Base-by-base conservation (phyloP, 164 flowering plant species). In the Santalum album region DNA sequence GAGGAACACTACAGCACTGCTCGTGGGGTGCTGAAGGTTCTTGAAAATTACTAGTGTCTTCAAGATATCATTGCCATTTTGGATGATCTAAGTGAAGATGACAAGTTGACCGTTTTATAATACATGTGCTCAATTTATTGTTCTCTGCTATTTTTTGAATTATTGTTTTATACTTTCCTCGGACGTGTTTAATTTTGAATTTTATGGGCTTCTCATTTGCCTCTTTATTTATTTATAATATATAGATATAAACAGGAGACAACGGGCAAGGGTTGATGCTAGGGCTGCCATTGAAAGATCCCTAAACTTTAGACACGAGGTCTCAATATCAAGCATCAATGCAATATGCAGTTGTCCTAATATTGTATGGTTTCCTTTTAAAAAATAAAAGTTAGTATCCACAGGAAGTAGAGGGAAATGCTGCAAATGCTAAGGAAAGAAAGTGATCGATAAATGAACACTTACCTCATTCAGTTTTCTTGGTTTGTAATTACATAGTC, bases 371-470 rank as follows among this genome's bases (percentile, higher is more conserved):
- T 54, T 49, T 49, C 3, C 18, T 43, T n/a, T 26, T 7, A n/a
- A n/a, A 49, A 7, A 42, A 48, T 49, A 19, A 20, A 15, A 15
- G 11, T 45, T 44, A 64, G 53, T 25, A 50, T 58, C 34, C n/a
- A n/a, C 78, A 94, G 99, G 99, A 94, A 78, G 97, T 95, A 32
- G 99, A 94, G 74, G 77, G 86, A 42, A 90, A 86, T 71, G 92
- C 96, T 77, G 96, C 95, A 18, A 69, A 82, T 65, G 84, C 92
- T 49, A 96, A 90, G 72, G 97, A 90, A 73, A 78, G 75, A 63
- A 90, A 87, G 71, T 69, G 96, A 52, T 84, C 96, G 58, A 73
- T 90, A 61, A 94, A 87, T 67, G 99, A 90, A 58, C 90, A 96
- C n/a, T 75, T 90, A 54, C 86, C 95, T 51, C 56, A 26, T 49